Conservation (phyloP, 306 rosid species). For the Vachellia pachyceras region DNA sequence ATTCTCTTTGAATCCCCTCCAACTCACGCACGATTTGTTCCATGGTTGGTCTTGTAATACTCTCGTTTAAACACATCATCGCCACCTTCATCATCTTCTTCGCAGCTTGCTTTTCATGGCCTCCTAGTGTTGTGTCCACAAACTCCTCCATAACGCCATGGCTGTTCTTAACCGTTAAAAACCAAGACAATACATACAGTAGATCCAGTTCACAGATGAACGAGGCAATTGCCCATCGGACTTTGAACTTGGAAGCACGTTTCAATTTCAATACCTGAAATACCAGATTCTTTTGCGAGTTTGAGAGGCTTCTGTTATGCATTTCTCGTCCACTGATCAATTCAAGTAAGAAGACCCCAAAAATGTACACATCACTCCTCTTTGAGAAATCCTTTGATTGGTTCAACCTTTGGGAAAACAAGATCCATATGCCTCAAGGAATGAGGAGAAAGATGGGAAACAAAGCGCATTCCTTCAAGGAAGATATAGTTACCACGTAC, state of each 20-base stretch:
- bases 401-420: conserved; percentile 55
- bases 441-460: conserved; percentile 1
- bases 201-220: neutral
- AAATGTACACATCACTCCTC: conserved; percentile 70
- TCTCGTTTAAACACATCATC: conserved; percentile 44
- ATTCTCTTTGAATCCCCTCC: conserved; percentile 53
- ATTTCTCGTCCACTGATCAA: conserved; percentile 70
- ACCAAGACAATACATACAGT: neutral
- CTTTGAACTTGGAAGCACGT: neutral
- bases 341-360: conserved; percentile 78
- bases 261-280: conserved; percentile 49
- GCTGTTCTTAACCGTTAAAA: conserved; percentile 51
- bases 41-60: conserved; percentile 57
- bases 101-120: conserved; percentile 42
- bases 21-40: conserved; percentile 53
- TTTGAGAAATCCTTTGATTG: conserved; percentile 49
- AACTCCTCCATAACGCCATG: conserved; percentile 39
- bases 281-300: conserved; percentile 44
- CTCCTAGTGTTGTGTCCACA: conserved; percentile 53
- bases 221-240: neutral
- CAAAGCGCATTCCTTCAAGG: neutral
- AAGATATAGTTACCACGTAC: conserved; percentile 45
- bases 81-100: conserved; percentile 52
- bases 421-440: conserved; percentile 7
- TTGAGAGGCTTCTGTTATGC: conserved; percentile 31